Evolutionary conservation across 345 rosid species (phyloP), one percentile per base, ranked within the genome.

Genomic region (Citropsis articulata): DNA sequence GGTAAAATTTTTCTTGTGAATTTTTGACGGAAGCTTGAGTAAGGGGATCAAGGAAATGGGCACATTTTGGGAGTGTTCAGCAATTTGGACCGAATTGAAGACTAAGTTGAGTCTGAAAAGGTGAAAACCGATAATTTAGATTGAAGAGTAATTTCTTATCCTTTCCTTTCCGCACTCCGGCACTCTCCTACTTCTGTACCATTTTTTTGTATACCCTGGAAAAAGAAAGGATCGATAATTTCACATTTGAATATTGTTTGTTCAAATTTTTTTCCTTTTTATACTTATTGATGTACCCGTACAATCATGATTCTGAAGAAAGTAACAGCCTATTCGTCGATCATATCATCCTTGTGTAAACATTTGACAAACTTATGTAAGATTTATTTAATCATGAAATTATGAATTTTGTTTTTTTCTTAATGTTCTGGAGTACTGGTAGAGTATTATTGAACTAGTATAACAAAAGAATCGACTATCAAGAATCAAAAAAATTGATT

Each of bases 221-320:
- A 28, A 36, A 50, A 31, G 61, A 55, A 71, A 30, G 53, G 19
- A 27, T 10, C 4, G 45, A 8, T 57, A 57, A 25, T 57, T 75
- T 56, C 40, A 9, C 69, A 31, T 7, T 2, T 2, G 1, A 7
- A n/a, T 28, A 2, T 21, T 9, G 0, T 10, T 27, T 28, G 9
- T 25, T 16, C 21, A 50, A 4, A 0, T 6, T 18, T 25, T 69
- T 5, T 71, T 36, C 1, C 38, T 16, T 14, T 4, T 1, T 38
- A 16, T 42, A 45, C 38, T 60, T 13, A 69, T n/a, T 27, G 35
- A 4, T 77, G 74, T 50, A 61, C 22, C 31, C 57, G 53, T 65
- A 30, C 22, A 19, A 45, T 65, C 62, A 31, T 75, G 62, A 45
- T 75, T 30, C 50, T 75, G 71, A 48, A 40, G 30, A 65, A 75